Evolutionary conservation across 495 filamentous ascomycete genomes (phyloP), one percentile per base, ranked within the genome.

Genomic region (Cairneyella variabilis): DNA sequence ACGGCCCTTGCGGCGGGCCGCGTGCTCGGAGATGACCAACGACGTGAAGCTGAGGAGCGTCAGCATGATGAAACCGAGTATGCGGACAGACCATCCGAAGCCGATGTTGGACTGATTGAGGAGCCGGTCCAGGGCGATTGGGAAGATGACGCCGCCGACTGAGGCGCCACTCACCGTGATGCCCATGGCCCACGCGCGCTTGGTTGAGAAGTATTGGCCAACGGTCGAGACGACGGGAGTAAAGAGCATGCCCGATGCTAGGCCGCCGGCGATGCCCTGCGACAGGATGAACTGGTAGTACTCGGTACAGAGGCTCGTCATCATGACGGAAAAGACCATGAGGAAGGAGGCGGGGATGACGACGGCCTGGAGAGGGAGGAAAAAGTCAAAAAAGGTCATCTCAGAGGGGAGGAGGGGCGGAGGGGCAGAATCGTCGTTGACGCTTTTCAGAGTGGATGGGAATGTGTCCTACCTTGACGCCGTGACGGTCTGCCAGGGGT

Each of bases 271-370:
- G 28, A 95, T 53, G 6, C 86, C 88, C 59, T 92, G 88, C 0
- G 86, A 75, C 2, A 92, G 76, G 59, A 92, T 79, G 0, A 91
- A 64, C 50, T 91, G 86, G 79, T 82, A 91, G 63, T 83, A 84
- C 45, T 75, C 54, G 6, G 76, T 82, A 41, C 78, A 78, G 8
- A 85, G 56, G 9, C 80, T 83, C 2, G 83, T 82, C 71, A 79
- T 78, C 64, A 92, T 20, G 11, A 36, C 28, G 18, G 20, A 10
- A 12, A 50, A 25, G 16, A 50, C 47, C 27, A 25, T 9, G 20
- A 28, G 32, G 28, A 39, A 37, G 17, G 17, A 23, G 41, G 11
- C 41, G 10, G 18, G 18, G 17, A 44, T 22, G 7, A 44, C 10
- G 11, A 21, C 16, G 8, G 10, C 1, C 11, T 25, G 41, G 22